A percentile compares a stretch with the other conserved stretches of the same genome.
Evolutionary conservation across 2,329 filamentous ascomycete species (phyloP).

Genomic region (Ophiognomonia clavigignenti-juglandacearum): DNA sequence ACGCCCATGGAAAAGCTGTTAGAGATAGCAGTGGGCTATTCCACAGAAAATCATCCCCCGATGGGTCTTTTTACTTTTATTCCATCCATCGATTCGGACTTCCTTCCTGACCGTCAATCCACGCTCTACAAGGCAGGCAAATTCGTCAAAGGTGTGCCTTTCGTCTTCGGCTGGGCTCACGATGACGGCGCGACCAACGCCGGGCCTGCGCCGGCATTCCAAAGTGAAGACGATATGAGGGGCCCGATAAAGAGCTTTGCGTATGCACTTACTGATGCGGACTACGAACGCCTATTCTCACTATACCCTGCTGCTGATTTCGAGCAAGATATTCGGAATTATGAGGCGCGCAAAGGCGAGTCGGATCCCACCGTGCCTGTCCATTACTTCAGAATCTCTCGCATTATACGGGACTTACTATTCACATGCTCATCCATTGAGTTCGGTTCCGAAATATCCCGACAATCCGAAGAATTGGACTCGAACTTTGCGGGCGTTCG

Average conservation of each 20-base stretch:
- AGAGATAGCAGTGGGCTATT: conserved; percentile 22
- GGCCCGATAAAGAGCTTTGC: conserved; percentile 17
- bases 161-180: conserved; percentile 23
- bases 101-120: conserved; percentile 22
- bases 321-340: conserved; percentile 17
- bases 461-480: conserved; percentile 7
- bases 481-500: conserved; percentile 17
- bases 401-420: conserved; percentile 20
- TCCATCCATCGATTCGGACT: conserved; percentile 24
- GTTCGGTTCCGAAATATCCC: conserved; percentile 17
- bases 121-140: conserved; percentile 19
- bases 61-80: conserved; percentile 24
- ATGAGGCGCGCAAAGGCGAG: conserved; percentile 16
- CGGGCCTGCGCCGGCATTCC: conserved; percentile 17
- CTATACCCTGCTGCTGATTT: conserved; percentile 24
- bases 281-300: conserved; percentile 21
- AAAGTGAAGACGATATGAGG: conserved; percentile 23
- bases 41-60: conserved; percentile 23
- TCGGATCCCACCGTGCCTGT: conserved; percentile 19
- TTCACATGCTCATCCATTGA: conserved; percentile 22
- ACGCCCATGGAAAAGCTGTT: conserved; percentile 21
- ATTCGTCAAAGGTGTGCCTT: conserved; percentile 17
- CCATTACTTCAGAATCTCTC: conserved; percentile 20
- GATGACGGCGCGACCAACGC: conserved; percentile 25
- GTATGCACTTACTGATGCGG: conserved; percentile 19